Percentiles rank a stretch among this genome's conserved stretches.
Evolutionary conservation across 148 eudicot genomes (phyloP).

Genomic region (Cornus controversa): DNA sequence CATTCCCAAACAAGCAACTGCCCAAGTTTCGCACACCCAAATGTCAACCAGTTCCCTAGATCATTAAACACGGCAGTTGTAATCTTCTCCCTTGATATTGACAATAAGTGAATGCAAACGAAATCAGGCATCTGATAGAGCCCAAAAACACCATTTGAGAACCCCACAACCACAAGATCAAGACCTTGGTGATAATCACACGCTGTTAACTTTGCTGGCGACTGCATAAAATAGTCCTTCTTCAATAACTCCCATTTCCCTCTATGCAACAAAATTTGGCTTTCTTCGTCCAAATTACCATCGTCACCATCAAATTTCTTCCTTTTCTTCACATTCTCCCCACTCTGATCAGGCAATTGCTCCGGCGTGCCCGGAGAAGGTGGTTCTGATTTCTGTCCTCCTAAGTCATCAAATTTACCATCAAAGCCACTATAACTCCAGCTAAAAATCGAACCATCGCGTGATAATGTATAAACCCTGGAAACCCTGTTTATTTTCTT

Average conservation of each 20-base stretch:
- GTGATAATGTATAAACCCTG: slow-evolving; percentile 67
- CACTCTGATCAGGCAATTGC: slow-evolving; percentile 36
- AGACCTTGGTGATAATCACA: slow-evolving; percentile 82
- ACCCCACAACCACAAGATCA: slow-evolving; percentile 81
- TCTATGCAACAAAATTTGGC: slow-evolving; percentile 47
- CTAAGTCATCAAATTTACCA: slow-evolving; percentile 27
- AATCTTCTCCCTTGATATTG: slow-evolving; percentile 85
- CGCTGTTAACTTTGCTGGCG: slow-evolving; percentile 71
- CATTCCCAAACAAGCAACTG: slow-evolving; percentile 99
- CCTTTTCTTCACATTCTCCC: slow-evolving; percentile 53
- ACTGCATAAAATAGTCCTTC: slow-evolving; percentile 86
- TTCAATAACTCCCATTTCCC: slow-evolving; percentile 82
- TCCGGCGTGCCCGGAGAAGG: slow-evolving; percentile 87
- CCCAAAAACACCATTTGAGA: slow-evolving; percentile 90
- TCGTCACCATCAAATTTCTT: slow-evolving; percentile 51
- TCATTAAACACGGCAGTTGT: slow-evolving; percentile 81
- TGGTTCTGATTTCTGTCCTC: slow-evolving; percentile 61
- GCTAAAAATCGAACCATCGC: slow-evolving; percentile 80
- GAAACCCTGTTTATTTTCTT: slow-evolving; percentile 43
- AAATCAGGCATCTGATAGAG: slow-evolving; percentile 96
- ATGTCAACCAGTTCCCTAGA: slow-evolving; percentile 91
- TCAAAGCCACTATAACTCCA: slow-evolving; percentile 53
- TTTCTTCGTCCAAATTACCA: slow-evolving; percentile 29
- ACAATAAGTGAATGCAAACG: slow-evolving; percentile 74
- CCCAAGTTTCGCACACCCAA: slow-evolving; percentile 95